These are phyloP conservation scores for Leccinum subtestaceum DNA, from an alignment of 768 basidiomycete species.

Conservation along the genomic window DNA sequence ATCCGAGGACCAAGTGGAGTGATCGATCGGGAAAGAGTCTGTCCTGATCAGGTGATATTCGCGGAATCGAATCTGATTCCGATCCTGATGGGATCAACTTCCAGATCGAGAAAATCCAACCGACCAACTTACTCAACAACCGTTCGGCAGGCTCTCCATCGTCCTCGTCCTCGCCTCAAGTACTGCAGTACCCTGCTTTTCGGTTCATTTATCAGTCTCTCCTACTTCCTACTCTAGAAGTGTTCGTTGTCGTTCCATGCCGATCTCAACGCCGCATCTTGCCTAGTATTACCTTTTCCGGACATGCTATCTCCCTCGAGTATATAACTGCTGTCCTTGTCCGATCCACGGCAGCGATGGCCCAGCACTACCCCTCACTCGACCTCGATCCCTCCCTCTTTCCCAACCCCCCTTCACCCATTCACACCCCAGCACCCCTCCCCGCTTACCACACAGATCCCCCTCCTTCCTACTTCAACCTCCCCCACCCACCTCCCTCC, in stretches of 20 bases:
- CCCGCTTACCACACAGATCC: constrained; percentile 12
- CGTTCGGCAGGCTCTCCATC: neutral
- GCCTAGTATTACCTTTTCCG: constrained; percentile 12
- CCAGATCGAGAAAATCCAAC: constrained; percentile 9
- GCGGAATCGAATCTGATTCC: constrained; percentile 26
- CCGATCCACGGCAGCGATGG: constrained; percentile 18
- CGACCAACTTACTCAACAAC: neutral
- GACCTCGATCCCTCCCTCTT: constrained; percentile 10
- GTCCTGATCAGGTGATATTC: constrained; percentile 9
- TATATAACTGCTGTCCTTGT: constrained; percentile 18
- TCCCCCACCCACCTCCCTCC: neutral
- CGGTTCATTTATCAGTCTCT: neutral
- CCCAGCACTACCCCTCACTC: constrained; percentile 15
- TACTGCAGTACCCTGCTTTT: neutral
- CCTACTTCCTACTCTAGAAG: constrained; percentile 4
- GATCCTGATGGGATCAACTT: constrained; percentile 26
- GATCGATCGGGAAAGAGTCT: neutral
- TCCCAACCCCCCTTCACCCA: constrained; percentile 1
- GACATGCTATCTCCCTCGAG: neutral
- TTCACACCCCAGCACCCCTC: neutral
- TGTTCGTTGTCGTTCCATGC: constrained; percentile 1
- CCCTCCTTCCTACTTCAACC: constrained; percentile 11
- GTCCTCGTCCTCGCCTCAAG: neutral
- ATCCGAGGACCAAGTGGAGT: constrained; percentile 24
- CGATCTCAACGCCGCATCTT: constrained; percentile 18